Conservation (phyloP, 352 stramenopile genomes). For the Plasmopara halstedii region DNA sequence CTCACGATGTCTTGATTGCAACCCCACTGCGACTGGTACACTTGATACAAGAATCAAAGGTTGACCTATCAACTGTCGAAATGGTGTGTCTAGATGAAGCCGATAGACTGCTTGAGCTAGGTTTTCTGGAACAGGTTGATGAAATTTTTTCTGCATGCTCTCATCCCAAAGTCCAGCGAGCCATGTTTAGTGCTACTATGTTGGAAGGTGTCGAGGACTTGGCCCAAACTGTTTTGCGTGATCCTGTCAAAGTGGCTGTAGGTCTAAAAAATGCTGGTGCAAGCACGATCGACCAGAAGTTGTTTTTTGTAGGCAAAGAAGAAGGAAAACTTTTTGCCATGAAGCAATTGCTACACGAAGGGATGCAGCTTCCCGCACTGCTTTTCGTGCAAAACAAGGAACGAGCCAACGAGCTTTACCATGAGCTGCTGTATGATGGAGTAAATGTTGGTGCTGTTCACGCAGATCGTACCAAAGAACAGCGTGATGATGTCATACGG, state of each 20-base stretch:
- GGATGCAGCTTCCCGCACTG: slow-evolving; percentile 93
- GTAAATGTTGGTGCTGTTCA: slow-evolving; percentile 98
- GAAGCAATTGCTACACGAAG: slow-evolving; percentile 87
- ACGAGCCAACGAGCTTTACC: slow-evolving; percentile 95
- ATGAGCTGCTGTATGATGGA: slow-evolving; percentile 97
- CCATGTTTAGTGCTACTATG: slow-evolving; percentile 98
- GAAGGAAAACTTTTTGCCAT: slow-evolving; percentile 98
- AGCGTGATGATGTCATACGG: slow-evolving; percentile 91
- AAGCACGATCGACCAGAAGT: slow-evolving; percentile 86
- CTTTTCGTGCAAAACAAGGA: slow-evolving; percentile 99
- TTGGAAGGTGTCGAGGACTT: slow-evolving; percentile 91
- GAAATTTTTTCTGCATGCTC: slow-evolving; percentile 92
- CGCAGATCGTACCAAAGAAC: slow-evolving; percentile 88
- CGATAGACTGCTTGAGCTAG: slow-evolving; percentile 96
- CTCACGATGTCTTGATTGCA: slow-evolving; percentile 93
- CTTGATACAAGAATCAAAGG: slow-evolving; percentile 73
- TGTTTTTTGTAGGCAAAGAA: slow-evolving; percentile 99
- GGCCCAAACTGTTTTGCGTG: slow-evolving; percentile 92
- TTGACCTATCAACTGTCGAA: slow-evolving; percentile 84
- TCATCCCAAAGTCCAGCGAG: slow-evolving; percentile 81
- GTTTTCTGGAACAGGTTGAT: slow-evolving; percentile 97
- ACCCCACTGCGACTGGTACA: slow-evolving; percentile 95
- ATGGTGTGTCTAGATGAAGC: slow-evolving; percentile 98
- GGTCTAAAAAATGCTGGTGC: slow-evolving; percentile 87
- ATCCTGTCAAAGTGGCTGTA: slow-evolving; percentile 95